phyloP scores from a whole-genome alignment of 2,329 filamentous ascomycete species.

The Shiraia bambusicola region DNA sequence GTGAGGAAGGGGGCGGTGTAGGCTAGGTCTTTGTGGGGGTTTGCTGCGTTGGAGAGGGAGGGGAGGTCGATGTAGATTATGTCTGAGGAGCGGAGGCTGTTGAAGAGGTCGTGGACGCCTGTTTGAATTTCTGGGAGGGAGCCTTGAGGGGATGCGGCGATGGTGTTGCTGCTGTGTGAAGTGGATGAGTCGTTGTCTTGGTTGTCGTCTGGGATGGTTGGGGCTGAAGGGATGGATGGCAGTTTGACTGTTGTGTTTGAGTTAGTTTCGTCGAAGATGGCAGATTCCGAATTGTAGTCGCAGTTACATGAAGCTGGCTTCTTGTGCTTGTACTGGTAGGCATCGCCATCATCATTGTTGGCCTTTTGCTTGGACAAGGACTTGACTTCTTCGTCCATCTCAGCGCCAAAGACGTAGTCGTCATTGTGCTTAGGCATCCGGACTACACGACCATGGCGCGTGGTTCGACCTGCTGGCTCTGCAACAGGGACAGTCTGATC shows the following conservation, averaged over 20 bases:
- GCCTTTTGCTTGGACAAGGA: neutral
- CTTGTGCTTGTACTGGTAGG: neutral
- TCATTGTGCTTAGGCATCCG: too few species aligned
- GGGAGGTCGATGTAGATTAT: slow-evolving; percentile 20
- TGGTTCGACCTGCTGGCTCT: too few species aligned
- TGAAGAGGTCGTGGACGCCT: slow-evolving; percentile 4
- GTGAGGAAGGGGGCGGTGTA: slow-evolving; percentile 25
- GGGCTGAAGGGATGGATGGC: too few species aligned
- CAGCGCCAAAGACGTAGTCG: too few species aligned
- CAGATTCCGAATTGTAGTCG: neutral
- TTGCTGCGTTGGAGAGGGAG: slow-evolving; percentile 3
- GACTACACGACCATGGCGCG: too few species aligned
- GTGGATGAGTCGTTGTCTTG: too few species aligned
- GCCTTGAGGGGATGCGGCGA: neutral
- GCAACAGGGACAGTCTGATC: too few species aligned
- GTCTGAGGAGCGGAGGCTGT: slow-evolving; percentile 1
- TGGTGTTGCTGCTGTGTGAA: too few species aligned
- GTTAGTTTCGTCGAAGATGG: too few species aligned
- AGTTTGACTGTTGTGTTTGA: too few species aligned
- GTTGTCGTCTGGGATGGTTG: too few species aligned
- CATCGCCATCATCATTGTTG: neutral
- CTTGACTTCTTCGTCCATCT: too few species aligned
- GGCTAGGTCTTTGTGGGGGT: slow-evolving; percentile 2
- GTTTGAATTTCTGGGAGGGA: slow-evolving; percentile 1
- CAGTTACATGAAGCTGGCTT: neutral